Evolutionary conservation across 805 yeast genomes (phyloP), one percentile per base, ranked within the genome.

Genomic region (Saccharomyces jurei): DNA sequence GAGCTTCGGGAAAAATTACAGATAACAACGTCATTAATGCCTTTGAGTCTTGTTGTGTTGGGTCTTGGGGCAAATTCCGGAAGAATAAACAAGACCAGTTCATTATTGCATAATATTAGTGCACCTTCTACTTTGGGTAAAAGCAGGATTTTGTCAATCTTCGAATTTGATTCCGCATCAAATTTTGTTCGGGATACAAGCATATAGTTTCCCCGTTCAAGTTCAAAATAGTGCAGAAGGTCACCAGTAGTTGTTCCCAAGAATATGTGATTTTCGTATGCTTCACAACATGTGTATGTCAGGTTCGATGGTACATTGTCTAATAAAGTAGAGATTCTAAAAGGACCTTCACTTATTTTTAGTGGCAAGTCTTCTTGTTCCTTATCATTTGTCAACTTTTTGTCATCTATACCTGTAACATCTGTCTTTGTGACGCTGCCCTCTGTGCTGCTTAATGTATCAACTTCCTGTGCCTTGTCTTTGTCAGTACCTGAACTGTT

Each of bases 21-120:
- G 13, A 62, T 28, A 11, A 57, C 41, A 8, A 67, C 46, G 51
- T 67, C 69, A 32, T 54, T 55, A 1, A 68, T 57, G 17, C 57
- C 57, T 11, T 30, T 25, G 1, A 67, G 27, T 14, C 52, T 57
- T 21, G 31, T 32, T 8, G 60, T 54, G 52, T 67, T 66, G 1
- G 71, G 71, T 13, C 58, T 65, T 2, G 71, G 72, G 8, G 71
- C 72, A 58, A 68, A 67, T 50, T 69, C 73, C 5, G 73, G 73
- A 48, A 69, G 52, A 13, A 68, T 52, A 53, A 64, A 69, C 29
- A 63, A 50, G 6, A 63, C 58, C 27, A 69, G 22, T 26, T 55
- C 46, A 5, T 48, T 52, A 13, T 58, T 49, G 31, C 61, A 57
- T 21, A 66, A 54, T 2, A 69, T 65, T 50, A 67, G 54, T 6